Evolutionary conservation across 805 yeast genomes (phyloP), one percentile per base, ranked within the genome.

Genomic region (Ogataea methanolica): DNA sequence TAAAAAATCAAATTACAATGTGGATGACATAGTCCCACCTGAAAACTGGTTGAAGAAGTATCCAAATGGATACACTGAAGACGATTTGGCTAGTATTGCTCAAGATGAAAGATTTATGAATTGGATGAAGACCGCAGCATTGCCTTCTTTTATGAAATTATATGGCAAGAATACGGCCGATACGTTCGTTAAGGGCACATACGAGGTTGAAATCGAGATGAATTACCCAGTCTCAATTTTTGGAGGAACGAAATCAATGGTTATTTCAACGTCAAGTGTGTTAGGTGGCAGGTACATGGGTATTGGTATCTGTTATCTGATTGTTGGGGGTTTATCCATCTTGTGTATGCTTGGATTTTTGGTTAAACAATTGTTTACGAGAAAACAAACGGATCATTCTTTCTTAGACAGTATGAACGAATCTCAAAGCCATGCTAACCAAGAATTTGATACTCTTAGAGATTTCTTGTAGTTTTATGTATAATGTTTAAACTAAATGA

Each of bases 51-150:
- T 69, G 37, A 75, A 78, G 53, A 70, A 61, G 69, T 92, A 67
- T 65, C 98, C 98, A 2, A 69, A 90, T 50, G 98, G 98, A 0
- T 92, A 94, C 69, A 88, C 85, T n/a, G 82, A 78, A 33, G 79
- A 79, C 6, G 89, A 88, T 64, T 57, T 92, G 51, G 96, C 96
- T 3, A 84, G 87, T 61, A 63, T 92, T 42, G 75, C 87, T 2
- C 62, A 69, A 35, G 83, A 94, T 89, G 92, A 88, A 62, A 83
- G 83, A 54, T 78, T 92, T 57, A 96, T 90, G 71, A 92, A 90
- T 66, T 92, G 99, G 99, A 92, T 92, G 97, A 80, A 96, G 59
- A 90, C 97, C 1, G 96, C 98, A 0, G 97, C 96, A 0, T 72
- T 92, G 52, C 96, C 98, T 26, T 80, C 85, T 12, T 92, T 94